phyloP scores from a whole-genome alignment of 2,329 filamentous ascomycete species.

The Fusarium oxysporum region DNA sequence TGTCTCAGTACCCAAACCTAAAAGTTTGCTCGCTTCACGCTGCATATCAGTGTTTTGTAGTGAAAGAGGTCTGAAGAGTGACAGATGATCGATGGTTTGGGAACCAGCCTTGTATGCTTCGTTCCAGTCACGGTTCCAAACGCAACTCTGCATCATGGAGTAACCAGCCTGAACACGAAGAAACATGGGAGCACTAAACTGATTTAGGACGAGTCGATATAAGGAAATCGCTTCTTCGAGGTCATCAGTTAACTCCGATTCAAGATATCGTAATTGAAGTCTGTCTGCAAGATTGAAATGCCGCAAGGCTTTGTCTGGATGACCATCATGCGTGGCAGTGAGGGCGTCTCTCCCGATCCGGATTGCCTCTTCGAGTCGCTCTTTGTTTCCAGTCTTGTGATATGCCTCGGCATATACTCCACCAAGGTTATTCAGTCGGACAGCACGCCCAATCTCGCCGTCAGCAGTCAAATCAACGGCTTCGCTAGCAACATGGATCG shows the following conservation, averaged over 20 bases:
- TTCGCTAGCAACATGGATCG: not conserved
- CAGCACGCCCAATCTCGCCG: not conserved
- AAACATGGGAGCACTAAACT: not conserved
- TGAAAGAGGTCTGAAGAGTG: not conserved
- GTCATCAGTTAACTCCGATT: not conserved
- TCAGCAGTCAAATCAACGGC: not conserved
- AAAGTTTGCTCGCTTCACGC: not conserved
- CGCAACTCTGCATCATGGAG: not conserved
- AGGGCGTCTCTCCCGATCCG: not conserved
- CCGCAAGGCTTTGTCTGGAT: not conserved
- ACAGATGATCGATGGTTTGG: not conserved
- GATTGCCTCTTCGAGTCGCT: not conserved
- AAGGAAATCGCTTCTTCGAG: not conserved
- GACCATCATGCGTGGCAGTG: not conserved
- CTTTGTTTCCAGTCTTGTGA: not conserved
- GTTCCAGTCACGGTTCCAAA: not conserved
- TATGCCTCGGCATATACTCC: not conserved
- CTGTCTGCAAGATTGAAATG: not conserved
- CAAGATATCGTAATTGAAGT: not conserved
- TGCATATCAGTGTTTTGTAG: not conserved
- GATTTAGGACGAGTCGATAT: not conserved
- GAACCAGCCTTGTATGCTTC: not conserved
- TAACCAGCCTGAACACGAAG: not conserved
- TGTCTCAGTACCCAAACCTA: not conserved
- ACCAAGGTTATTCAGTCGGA: not conserved